These are phyloP conservation scores for Phytophthora megakarya DNA, from an alignment of 352 stramenopile genomes.

Conservation along the genomic window DNA sequence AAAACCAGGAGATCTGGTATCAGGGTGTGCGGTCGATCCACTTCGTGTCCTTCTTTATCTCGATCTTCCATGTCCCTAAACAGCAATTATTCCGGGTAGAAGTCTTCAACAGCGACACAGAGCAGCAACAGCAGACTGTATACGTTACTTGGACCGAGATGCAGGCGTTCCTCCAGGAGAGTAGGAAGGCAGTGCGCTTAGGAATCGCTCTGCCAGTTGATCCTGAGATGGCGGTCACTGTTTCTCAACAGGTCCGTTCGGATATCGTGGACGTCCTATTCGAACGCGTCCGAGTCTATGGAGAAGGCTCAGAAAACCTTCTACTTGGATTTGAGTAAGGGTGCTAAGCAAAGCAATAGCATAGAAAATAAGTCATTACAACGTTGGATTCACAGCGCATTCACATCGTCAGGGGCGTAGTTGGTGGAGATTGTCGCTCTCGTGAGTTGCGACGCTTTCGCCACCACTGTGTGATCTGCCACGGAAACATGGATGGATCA, in stretches of 20 bases:
- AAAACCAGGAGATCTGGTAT: slow-evolving; percentile 72
- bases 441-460: slow-evolving; percentile 44
- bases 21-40: slow-evolving; percentile 68
- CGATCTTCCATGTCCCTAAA: slow-evolving; percentile 66
- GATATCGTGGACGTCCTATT: slow-evolving; percentile 70
- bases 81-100: slow-evolving; percentile 74
- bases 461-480: slow-evolving; percentile 85
- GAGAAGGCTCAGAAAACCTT: slow-evolving; percentile 51
- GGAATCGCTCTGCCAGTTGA: slow-evolving; percentile 28
- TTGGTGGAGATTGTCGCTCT: slow-evolving; percentile 27
- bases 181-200: slow-evolving; percentile 37
- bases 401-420: slow-evolving; percentile 23
- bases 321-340: slow-evolving; percentile 70
- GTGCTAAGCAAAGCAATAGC: background rate
- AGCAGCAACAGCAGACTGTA: slow-evolving; percentile 76
- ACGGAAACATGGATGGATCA: slow-evolving; percentile 62
- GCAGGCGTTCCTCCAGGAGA: slow-evolving; percentile 57
- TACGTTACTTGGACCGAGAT: slow-evolving; percentile 72
- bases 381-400: slow-evolving; percentile 2
- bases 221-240: slow-evolving; percentile 18
- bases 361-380: slow-evolving; percentile 14
- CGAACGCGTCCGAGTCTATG: slow-evolving; percentile 62
- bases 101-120: slow-evolving; percentile 80
- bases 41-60: slow-evolving; percentile 75
- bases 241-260: slow-evolving; percentile 25